A percentile compares a stretch with the other conserved stretches of the same genome.
Evolutionary conservation across 2,329 filamentous ascomycete genomes (phyloP).

Genomic region (Torrubiellomyces zombiae): DNA sequence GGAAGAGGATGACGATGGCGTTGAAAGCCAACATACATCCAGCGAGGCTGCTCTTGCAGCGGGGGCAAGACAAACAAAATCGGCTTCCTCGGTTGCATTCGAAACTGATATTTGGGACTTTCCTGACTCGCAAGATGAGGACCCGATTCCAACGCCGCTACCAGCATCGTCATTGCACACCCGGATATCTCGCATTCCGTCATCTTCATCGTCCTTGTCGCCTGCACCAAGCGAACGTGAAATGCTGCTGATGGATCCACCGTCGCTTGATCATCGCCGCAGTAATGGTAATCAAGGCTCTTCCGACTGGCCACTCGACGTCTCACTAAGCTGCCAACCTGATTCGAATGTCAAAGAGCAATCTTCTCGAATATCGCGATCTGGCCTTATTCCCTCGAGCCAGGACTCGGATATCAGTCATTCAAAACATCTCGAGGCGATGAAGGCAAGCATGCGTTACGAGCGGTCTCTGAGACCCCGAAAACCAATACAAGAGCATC

Average conservation of each 20-base stretch:
- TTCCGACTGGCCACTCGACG: slow-evolving; percentile 1
- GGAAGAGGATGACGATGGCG: slow-evolving; percentile 29
- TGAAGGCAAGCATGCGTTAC: slow-evolving; percentile 15
- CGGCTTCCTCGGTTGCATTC: slow-evolving; percentile 1
- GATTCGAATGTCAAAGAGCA: no score
- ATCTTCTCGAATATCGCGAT: no score
- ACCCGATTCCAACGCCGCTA: slow-evolving; percentile 1
- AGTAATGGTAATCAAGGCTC: not conserved
- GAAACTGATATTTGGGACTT: slow-evolving; percentile 19
- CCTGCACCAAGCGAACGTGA: slow-evolving; percentile 14
- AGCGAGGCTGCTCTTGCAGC: slow-evolving; percentile 1
- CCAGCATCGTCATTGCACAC: slow-evolving; percentile 2
- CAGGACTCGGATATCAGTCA: no score
- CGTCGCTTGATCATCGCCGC: slow-evolving; percentile 6
- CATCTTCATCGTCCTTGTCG: slow-evolving; percentile 18
- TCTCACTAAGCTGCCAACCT: no score
- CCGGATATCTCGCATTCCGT: slow-evolving; percentile 2
- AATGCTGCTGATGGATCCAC: slow-evolving; percentile 7
- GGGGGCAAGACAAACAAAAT: not conserved
- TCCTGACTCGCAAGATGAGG: slow-evolving; percentile 14
- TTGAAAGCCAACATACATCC: slow-evolving; percentile 20
- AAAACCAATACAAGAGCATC: slow-evolving; percentile 44
- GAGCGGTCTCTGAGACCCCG: slow-evolving; percentile 38
- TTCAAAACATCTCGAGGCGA: slow-evolving; percentile 6
- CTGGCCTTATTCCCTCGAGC: no score